phyloP scores from a whole-genome alignment of 441 rosid genomes.

The Jatropha multifida region DNA sequence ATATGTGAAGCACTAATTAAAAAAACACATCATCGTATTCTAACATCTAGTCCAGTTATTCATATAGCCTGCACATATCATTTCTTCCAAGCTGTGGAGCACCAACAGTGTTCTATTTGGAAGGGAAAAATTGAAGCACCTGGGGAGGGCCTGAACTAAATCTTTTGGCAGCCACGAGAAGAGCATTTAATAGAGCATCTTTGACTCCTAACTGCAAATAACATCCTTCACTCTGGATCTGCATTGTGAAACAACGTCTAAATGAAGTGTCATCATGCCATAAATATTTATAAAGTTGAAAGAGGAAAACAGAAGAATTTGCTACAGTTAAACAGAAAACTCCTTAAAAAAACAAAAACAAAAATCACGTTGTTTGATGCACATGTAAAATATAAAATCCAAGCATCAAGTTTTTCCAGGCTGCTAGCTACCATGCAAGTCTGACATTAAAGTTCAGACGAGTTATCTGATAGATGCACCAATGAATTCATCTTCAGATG shows the following conservation, averaged over 20 bases:
- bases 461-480: background rate
- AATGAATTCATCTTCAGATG: background rate
- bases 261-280: background rate
- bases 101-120: constrained; percentile 15
- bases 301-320: background rate
- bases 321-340: background rate
- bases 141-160: constrained; percentile 93
- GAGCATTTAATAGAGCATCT: constrained; percentile 82
- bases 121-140: constrained; percentile 48
- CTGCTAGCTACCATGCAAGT: background rate
- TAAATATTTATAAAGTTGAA: background rate
- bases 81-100: constrained; percentile 2
- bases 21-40: constrained; percentile 2
- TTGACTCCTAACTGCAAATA: constrained; percentile 65
- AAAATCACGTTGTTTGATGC: background rate
- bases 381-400: background rate
- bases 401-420: background rate
- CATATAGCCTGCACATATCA: background rate
- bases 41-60: constrained; percentile 2
- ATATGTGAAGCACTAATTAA: background rate
- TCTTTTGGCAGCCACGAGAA: constrained; percentile 80
- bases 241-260: constrained; percentile 24
- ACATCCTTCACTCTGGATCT: constrained; percentile 92
- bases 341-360: background rate
- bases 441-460: background rate